These are phyloP conservation scores for Saccharomycopsis schoenii DNA, from an alignment of 805 yeast species.

Conservation along the genomic window DNA sequence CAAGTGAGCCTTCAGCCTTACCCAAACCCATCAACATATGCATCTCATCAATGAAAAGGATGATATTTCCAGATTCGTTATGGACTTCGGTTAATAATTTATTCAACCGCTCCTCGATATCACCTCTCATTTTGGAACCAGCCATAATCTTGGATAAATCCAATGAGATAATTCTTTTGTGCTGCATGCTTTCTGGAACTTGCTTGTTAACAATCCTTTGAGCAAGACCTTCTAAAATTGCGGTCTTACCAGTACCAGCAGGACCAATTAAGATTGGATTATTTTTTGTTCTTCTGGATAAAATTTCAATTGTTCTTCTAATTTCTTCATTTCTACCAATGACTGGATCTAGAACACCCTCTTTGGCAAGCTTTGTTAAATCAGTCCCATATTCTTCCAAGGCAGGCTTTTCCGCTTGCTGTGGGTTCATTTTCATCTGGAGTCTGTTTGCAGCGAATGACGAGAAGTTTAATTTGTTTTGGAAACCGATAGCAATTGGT, in stretches of 20 bases:
- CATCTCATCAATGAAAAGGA: constrained; percentile 83
- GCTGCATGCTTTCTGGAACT: constrained; percentile 90
- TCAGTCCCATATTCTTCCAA: constrained; percentile 79
- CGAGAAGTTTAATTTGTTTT: neutral
- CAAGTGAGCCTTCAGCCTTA: constrained; percentile 82
- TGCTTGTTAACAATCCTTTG: constrained; percentile 86
- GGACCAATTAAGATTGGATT: constrained; percentile 92
- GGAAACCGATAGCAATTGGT: neutral
- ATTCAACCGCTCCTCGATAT: constrained; percentile 85
- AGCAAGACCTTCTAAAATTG: constrained; percentile 93
- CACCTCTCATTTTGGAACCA: constrained; percentile 95
- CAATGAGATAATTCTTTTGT: constrained; percentile 71
- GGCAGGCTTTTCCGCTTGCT: constrained; percentile 57
- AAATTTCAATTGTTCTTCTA: constrained; percentile 81
- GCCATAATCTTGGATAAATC: constrained; percentile 86
- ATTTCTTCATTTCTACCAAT: constrained; percentile 96
- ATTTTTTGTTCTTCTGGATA: constrained; percentile 88
- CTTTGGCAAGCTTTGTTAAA: constrained; percentile 74
- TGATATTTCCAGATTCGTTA: constrained; percentile 54
- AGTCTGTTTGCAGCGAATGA: neutral
- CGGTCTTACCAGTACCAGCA: constrained; percentile 98
- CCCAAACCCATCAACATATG: constrained; percentile 87
- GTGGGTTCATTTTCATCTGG: constrained; percentile 22
- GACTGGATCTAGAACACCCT: constrained; percentile 91
- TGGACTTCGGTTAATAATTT: constrained; percentile 65